Percentiles rank a stretch among this genome's conserved stretches.
These are phyloP conservation scores for Globisporangium sylvaticum DNA, from an alignment of 352 stramenopile genomes.

Conservation along the genomic window DNA sequence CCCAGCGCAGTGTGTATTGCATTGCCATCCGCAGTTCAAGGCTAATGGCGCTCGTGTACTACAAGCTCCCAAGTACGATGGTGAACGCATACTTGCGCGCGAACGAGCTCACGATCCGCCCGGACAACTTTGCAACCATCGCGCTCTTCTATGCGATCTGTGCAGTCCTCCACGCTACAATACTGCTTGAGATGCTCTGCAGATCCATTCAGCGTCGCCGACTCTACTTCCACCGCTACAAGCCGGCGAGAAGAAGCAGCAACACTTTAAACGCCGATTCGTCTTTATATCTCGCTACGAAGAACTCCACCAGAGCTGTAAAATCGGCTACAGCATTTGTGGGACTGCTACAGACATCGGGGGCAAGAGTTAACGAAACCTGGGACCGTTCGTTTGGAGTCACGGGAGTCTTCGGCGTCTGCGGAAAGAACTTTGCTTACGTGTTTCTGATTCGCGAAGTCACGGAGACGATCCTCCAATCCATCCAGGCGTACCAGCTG, in stretches of 20 bases:
- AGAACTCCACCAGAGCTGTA: not conserved
- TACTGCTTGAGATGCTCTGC: conserved; percentile 12
- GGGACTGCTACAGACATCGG: too few species aligned
- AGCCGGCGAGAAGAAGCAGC: not conserved
- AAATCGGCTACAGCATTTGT: not conserved
- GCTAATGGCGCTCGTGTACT: conserved; percentile 1
- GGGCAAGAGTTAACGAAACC: not conserved
- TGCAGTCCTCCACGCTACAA: conserved; percentile 6
- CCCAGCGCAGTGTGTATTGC: too few species aligned
- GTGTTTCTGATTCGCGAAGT: conserved; percentile 16
- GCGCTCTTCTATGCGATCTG: conserved; percentile 13
- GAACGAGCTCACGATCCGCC: conserved; percentile 16
- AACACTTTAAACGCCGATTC: not conserved
- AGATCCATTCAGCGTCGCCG: conserved; percentile 7
- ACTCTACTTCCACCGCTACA: conserved; percentile 14
- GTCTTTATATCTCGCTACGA: not conserved
- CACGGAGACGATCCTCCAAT: conserved; percentile 16
- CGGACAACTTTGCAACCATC: conserved; percentile 18
- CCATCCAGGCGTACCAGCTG: conserved; percentile 18
- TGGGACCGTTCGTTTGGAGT: conserved; percentile 14
- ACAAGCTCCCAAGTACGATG: not conserved
- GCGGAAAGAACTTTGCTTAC: conserved; percentile 16
- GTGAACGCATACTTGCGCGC: not conserved
- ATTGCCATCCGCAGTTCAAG: too few species aligned
- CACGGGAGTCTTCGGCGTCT: conserved; percentile 14